These are phyloP conservation scores for Xylaria sp. DNA, from an alignment of 2,329 filamentous ascomycete species.

Conservation along the genomic window DNA sequence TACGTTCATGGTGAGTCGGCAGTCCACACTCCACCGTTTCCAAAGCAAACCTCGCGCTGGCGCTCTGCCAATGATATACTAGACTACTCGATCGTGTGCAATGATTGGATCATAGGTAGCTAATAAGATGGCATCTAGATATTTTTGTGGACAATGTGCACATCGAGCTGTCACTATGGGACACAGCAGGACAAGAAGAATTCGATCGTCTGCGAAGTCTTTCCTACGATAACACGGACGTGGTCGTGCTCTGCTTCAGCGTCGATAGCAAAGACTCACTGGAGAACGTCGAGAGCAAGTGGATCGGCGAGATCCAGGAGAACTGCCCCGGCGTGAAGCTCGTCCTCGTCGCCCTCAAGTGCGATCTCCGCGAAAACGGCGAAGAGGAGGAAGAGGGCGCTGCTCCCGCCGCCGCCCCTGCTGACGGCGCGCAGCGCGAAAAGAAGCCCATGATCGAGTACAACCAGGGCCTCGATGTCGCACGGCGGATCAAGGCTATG, in stretches of 20 bases:
- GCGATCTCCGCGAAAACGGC: constrained; percentile 85
- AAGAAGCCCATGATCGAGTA: constrained; percentile 85
- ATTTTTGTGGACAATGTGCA: constrained; percentile 98
- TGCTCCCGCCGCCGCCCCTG: constrained; percentile 50
- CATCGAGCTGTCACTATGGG: constrained; percentile 97
- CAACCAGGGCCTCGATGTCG: constrained; percentile 89
- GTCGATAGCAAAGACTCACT: constrained; percentile 96
- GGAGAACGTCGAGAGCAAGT: constrained; percentile 98
- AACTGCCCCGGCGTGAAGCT: constrained; percentile 96
- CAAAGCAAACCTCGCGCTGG: background rate
- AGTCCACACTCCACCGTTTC: background rate
- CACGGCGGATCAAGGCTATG: constrained; percentile 88
- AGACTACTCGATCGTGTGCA: background rate
- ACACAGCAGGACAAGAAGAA: constrained; percentile 98
- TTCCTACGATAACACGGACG: constrained; percentile 96
- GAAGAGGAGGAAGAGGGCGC: constrained; percentile 73
- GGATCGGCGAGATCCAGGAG: constrained; percentile 97
- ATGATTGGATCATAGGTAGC: background rate
- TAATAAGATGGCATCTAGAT: constrained; percentile 62
- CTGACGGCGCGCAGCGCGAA: constrained; percentile 58
- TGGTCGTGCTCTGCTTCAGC: constrained; percentile 99
- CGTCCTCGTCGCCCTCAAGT: constrained; percentile 95
- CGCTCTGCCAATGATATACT: background rate
- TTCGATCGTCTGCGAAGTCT: constrained; percentile 95
- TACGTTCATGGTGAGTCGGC: constrained; percentile 86